Evolutionary conservation across 2,329 filamentous ascomycete genomes (phyloP).

Genomic region (Penicillium concentricum): DNA sequence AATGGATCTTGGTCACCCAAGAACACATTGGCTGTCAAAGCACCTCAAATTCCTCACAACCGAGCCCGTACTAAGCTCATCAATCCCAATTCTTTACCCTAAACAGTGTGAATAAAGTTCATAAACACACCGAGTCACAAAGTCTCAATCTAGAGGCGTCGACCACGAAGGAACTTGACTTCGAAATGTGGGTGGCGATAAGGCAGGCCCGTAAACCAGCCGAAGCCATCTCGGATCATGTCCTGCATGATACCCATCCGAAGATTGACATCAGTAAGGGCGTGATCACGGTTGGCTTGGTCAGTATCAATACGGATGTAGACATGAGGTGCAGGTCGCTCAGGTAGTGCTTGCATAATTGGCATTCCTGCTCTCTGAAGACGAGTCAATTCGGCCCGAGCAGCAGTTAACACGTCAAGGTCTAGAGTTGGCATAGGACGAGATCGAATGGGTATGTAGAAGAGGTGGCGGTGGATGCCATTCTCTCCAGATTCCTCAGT

Average conservation of each 20-base stretch:
- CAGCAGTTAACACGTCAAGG: background rate
- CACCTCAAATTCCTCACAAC: background rate
- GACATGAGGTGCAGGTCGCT: background rate
- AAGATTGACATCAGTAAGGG: background rate
- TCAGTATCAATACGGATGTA: background rate
- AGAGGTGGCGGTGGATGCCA: background rate
- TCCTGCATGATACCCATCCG: slow-evolving; percentile 1
- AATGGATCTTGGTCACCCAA: background rate
- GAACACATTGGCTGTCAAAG: background rate
- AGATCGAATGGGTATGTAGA: background rate
- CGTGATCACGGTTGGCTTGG: background rate
- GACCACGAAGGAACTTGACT: background rate
- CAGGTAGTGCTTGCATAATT: background rate
- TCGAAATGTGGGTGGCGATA: slow-evolving; percentile 3
- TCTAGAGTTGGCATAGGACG: background rate
- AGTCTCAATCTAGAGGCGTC: background rate
- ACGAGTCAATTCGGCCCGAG: background rate
- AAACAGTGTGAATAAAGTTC: background rate
- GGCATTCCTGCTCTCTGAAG: background rate
- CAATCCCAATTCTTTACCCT: background rate
- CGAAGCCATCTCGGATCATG: slow-evolving; percentile 7
- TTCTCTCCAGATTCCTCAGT: background rate
- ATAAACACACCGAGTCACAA: background rate
- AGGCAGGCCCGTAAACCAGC: slow-evolving; percentile 8
- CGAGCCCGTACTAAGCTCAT: background rate